Evolutionary conservation across 2,329 filamentous ascomycete species (phyloP).

Genomic region (Monosporascus sp.): DNA sequence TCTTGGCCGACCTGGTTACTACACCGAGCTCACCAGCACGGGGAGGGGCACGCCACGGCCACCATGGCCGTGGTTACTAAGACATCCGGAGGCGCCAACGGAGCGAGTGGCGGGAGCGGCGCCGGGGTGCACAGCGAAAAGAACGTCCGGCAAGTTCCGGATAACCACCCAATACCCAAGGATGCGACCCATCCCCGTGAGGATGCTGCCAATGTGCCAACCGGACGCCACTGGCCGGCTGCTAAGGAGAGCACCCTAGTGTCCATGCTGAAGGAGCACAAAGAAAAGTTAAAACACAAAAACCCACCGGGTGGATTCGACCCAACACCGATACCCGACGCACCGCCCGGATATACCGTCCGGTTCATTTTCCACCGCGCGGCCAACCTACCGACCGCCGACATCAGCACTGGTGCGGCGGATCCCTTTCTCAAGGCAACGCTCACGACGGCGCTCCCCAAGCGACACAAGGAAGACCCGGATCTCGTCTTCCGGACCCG

Average conservation of each 20-base stretch:
- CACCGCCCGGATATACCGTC: constrained; percentile 75
- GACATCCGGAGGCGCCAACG: constrained; percentile 6
- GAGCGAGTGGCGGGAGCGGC: constrained; percentile 2
- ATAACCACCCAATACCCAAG: constrained; percentile 9
- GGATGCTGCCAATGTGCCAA: constrained; percentile 9
- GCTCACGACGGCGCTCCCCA: constrained; percentile 65
- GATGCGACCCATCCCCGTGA: constrained; percentile 5
- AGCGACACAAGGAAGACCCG: constrained; percentile 82
- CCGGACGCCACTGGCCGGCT: constrained; percentile 1
- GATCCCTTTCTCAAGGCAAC: constrained; percentile 80
- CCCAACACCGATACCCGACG: constrained; percentile 67
- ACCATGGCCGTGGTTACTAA: constrained; percentile 2
- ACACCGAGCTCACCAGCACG: no score
- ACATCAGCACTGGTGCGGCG: constrained; percentile 70
- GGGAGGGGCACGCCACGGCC: not conserved
- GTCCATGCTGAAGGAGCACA: constrained; percentile 30
- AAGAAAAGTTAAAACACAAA: constrained; percentile 34
- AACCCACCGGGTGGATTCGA: constrained; percentile 75
- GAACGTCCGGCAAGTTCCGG: constrained; percentile 30
- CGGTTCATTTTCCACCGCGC: constrained; percentile 82
- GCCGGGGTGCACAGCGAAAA: constrained; percentile 11
- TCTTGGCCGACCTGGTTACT: no score
- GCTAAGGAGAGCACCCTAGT: constrained; percentile 22
- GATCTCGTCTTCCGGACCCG: constrained; percentile 68
- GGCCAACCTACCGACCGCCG: constrained; percentile 74